Base-by-base conservation (phyloP, 805 yeast genomes). In the Starmerella cellae region DNA sequence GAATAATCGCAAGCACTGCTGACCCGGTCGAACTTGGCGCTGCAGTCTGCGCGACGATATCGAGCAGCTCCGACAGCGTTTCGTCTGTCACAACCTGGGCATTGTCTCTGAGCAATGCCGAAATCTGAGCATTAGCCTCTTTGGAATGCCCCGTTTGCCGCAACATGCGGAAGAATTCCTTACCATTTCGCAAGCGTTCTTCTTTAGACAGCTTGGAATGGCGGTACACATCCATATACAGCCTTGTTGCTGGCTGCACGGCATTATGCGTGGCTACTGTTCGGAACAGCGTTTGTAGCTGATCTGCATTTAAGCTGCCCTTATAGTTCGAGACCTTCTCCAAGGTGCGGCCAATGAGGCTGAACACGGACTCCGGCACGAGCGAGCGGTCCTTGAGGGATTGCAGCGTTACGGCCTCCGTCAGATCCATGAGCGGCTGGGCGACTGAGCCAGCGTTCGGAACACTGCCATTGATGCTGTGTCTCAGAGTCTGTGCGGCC, bases 191-290 rank as follows among this genome's bases (percentile, higher is more conserved):
- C 2, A 53, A 39, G 16, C 42, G 41, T 9, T 44, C 48, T 2
- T 27, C 27, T 0, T 26, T 18, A 5, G 39, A 16, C 3, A 53
- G 20, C 16, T 35, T 35, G 8, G 52, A 22, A 21, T 47, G 44
- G n/a, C 50, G 46, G 37, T 49, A 45, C 9, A 56, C 38, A 10
- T 42, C 41, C 35, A 54, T 30, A 40, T 52, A 56, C 14, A 55
- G 47, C 41, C 41, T 41, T 1, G 58, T 49, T 3, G 51, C 46
- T 16, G 49, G 43, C 6, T 46, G 39, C 17, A 45, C 43, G 3
- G 46, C 16, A 9, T 26, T 38, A 13, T 43, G 32, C 3, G 27
- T 18, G 6, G 42, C 46, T 2, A 48, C 43, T 9, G 49, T 41
- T 5, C 50, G 41, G 37, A 47, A 55, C 32, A 55, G 31, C 22